Evolutionary conservation across 176 grass and related monocot genomes (phyloP), one percentile per base, ranked within the genome.

Genomic region (Bromus sterilis): DNA sequence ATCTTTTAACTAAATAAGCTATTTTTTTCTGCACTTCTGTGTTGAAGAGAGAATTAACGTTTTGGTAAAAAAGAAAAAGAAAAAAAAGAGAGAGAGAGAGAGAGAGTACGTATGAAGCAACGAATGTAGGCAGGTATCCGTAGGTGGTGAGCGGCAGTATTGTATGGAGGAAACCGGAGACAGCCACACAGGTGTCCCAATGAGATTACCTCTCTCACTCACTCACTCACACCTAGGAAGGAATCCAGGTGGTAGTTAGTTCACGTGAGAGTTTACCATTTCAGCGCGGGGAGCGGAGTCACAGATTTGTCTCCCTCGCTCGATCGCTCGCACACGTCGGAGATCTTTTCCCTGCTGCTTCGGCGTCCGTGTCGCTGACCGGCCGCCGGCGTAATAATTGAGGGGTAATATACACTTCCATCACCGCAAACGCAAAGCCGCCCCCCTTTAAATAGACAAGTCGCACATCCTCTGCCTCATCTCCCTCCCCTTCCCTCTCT

Each of bases 161-260:
- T 74, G 14, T 88, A 74, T 46, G 15, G 36, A 4, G 51, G 48
- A 16, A 40, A 12, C 2, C 42, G 33, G 60, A n/a, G 53, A 6
- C 71, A 56, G 62, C 82, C 77, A 71, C n/a, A 85, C 87, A 85
- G 53, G 82, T 89, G 83, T 82, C 87, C 33, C 36, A 8, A 8
- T n/a, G 75, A 66, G 58, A 80, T 26, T 80, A 80, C n/a, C n/a
- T n/a, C n/a, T n/a, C n/a, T n/a, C n/a, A n/a, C n/a, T n/a, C n/a
- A n/a, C n/a, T 53, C 57, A 21, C 48, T 53, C 48, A 25, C 48
- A 9, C 57, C 5, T n/a, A 66, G 58, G 72, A 29, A 65, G 62
- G 68, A 71, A 71, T 44, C 39, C 39, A 14, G 13, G 37, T 74
- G 56, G 35, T 76, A 76, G 25, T 77, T 76, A 76, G 25, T 77